Evolutionary conservation across 148 eudicot genomes (phyloP).

Genomic region (Polygonum maritimum): DNA sequence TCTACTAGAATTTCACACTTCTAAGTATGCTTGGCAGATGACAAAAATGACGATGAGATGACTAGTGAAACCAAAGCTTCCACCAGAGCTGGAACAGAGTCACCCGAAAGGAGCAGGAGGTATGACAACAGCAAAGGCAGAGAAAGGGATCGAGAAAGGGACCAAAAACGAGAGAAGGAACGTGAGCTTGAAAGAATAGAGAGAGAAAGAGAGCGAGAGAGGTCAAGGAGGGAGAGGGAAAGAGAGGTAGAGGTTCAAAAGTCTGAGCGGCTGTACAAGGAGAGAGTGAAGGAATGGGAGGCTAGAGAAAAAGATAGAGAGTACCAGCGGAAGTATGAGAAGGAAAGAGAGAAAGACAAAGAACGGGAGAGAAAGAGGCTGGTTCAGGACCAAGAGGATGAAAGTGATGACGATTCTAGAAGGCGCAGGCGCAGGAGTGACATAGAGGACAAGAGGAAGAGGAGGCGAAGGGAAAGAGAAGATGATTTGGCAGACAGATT

Average conservation of each 20-base stretch:
- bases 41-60: constrained; percentile 61
- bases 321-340: constrained; percentile 59
- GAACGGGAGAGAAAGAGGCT: constrained; percentile 62
- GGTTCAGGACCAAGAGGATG: constrained; percentile 69
- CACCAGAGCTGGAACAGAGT: constrained; percentile 54
- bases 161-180: constrained; percentile 66
- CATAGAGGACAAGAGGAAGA: constrained; percentile 65
- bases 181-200: constrained; percentile 91
- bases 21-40: constrained; percentile 33
- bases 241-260: constrained; percentile 72
- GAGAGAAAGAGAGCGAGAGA: constrained; percentile 90
- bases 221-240: constrained; percentile 83
- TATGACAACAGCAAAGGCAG: constrained; percentile 59
- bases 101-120: constrained; percentile 76
- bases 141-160: constrained; percentile 54
- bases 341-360: constrained; percentile 81
- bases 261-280: constrained; percentile 72
- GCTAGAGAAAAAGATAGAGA: constrained; percentile 70
- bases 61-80: constrained; percentile 50
- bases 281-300: constrained; percentile 88
- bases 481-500: constrained; percentile 72
- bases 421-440: constrained; percentile 75
- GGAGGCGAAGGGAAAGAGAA: constrained; percentile 74
- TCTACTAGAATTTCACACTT: background rate
- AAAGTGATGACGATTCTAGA: constrained; percentile 69